A percentile compares a stretch with the other conserved stretches of the same genome.
These are phyloP conservation scores for Tricholomella constricta DNA, from an alignment of 768 basidiomycete species.

Conservation along the genomic window DNA sequence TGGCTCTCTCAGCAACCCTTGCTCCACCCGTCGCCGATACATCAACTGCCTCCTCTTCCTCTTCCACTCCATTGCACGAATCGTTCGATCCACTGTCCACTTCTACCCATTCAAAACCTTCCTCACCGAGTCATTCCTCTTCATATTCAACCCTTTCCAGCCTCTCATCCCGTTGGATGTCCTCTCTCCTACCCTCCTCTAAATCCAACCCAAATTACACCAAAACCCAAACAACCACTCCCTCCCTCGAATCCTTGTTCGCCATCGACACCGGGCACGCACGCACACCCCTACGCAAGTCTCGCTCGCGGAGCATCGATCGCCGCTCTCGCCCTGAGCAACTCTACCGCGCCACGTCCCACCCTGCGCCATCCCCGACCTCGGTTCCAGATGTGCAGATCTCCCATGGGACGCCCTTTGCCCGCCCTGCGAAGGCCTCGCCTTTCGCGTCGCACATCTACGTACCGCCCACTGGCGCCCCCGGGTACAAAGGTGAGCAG, in stretches of 20 bases:
- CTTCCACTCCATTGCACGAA: conserved; percentile 18
- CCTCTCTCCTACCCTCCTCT: conserved; percentile 37
- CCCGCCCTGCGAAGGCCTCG: conserved; percentile 29
- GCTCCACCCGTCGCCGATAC: conserved; percentile 21
- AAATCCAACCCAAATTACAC: conserved; percentile 7
- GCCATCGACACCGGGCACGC: conserved; percentile 5
- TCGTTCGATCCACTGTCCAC: conserved; percentile 3
- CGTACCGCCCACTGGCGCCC: conserved; percentile 39
- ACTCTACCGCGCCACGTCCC: conserved; percentile 7
- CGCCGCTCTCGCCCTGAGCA: not conserved
- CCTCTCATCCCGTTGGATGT: conserved; percentile 53
- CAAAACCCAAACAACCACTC: conserved; percentile 2
- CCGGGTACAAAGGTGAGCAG: conserved; percentile 70
- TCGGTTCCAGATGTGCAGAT: conserved; percentile 16
- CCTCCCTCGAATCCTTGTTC: conserved; percentile 20
- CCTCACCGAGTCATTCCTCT: conserved; percentile 14
- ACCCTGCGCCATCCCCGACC: conserved; percentile 1
- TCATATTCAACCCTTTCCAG: conserved; percentile 47
- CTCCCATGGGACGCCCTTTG: conserved; percentile 56
- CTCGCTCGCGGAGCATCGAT: conserved; percentile 12
- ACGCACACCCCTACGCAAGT: not conserved
- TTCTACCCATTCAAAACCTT: not conserved
- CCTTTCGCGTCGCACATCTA: conserved; percentile 45
- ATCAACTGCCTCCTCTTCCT: conserved; percentile 22
- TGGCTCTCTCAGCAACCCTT: conserved; percentile 17